These are phyloP conservation scores for Suillus placidus DNA, from an alignment of 768 basidiomycete genomes.

Conservation along the genomic window DNA sequence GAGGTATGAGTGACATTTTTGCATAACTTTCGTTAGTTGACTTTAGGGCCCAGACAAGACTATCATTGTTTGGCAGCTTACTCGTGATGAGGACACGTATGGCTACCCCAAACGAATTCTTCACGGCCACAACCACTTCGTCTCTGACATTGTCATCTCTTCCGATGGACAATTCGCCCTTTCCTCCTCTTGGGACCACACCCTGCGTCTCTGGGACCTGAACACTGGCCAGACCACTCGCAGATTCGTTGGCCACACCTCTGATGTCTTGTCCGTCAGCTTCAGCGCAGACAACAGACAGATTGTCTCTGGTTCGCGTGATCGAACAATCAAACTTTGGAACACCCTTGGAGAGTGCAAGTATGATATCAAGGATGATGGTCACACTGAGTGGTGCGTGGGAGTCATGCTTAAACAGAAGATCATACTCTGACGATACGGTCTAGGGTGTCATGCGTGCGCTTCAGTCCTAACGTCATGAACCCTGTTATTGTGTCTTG, in stretches of 20 bases:
- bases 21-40: slow-evolving; percentile 22
- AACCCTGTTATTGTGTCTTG: slow-evolving; percentile 99
- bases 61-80: slow-evolving; percentile 99
- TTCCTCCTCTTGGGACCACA: slow-evolving; percentile 99
- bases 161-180: slow-evolving; percentile 99
- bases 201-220: slow-evolving; percentile 98
- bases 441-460: slow-evolving; percentile 94
- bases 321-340: slow-evolving; percentile 99
- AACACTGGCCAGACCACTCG: slow-evolving; percentile 97
- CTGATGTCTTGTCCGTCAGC: slow-evolving; percentile 97
- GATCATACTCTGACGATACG: slow-evolving; percentile 9
- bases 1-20: slow-evolving; percentile 60
- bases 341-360: slow-evolving; percentile 99
- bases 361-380: slow-evolving; percentile 98
- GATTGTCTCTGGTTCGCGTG: slow-evolving; percentile 97
- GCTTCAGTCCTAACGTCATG: slow-evolving; percentile 96
- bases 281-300: slow-evolving; percentile 99
- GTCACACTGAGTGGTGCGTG: slow-evolving; percentile 88
- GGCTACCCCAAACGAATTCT: slow-evolving; percentile 98
- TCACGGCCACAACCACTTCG: slow-evolving; percentile 99
- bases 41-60: slow-evolving; percentile 82
- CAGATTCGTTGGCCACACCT: slow-evolving; percentile 96
- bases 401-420: background rate
- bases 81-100: slow-evolving; percentile 87
- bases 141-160: slow-evolving; percentile 97